A percentile compares a stretch with the other conserved stretches of the same genome.
Conservation (phyloP, 768 basidiomycete species). For the Trametopsis cervina region DNA sequence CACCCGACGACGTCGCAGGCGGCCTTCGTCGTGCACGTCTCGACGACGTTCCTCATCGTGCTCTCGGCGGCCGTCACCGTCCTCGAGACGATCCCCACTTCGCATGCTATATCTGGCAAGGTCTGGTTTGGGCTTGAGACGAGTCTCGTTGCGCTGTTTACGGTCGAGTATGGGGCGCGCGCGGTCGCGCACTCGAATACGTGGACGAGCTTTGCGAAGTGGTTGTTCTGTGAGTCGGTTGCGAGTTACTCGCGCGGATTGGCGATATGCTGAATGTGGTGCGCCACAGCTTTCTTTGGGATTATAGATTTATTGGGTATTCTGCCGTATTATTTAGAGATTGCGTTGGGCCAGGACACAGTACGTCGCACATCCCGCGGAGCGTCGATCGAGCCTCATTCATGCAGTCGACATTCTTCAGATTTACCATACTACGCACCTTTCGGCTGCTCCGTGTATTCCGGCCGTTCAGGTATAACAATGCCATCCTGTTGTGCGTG, state of each 20-base stretch:
- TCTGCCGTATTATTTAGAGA: conserved; percentile 83
- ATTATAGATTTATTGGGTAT: conserved; percentile 84
- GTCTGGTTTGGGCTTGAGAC: conserved; percentile 89
- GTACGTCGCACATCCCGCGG: conserved; percentile 23
- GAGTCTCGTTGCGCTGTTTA: conserved; percentile 76
- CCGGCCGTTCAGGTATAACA: conserved; percentile 80
- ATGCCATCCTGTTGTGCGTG: conserved; percentile 73
- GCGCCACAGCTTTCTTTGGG: conserved; percentile 71
- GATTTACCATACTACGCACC: conserved; percentile 87
- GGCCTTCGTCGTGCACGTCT: conserved; percentile 71
- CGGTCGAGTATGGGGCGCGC: conserved; percentile 73
- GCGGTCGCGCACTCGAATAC: conserved; percentile 70
- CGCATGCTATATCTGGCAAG: conserved; percentile 60
- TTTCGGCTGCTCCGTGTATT: conserved; percentile 88
- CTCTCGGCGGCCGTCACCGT: conserved; percentile 71
- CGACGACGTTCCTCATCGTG: conserved; percentile 65
- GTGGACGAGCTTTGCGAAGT: conserved; percentile 52
- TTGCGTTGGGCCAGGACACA: conserved; percentile 78
- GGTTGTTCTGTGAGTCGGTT: conserved; percentile 68
- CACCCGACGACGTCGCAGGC: conserved; percentile 68
- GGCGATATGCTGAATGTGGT: too few species aligned
- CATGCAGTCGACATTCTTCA: conserved; percentile 70
- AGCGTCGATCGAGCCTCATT: not conserved
- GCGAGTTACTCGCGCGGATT: not conserved
- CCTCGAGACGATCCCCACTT: conserved; percentile 72